phyloP scores from a whole-genome alignment of 2,329 filamentous ascomycete genomes.

The Nigrospora osmanthi region DNA sequence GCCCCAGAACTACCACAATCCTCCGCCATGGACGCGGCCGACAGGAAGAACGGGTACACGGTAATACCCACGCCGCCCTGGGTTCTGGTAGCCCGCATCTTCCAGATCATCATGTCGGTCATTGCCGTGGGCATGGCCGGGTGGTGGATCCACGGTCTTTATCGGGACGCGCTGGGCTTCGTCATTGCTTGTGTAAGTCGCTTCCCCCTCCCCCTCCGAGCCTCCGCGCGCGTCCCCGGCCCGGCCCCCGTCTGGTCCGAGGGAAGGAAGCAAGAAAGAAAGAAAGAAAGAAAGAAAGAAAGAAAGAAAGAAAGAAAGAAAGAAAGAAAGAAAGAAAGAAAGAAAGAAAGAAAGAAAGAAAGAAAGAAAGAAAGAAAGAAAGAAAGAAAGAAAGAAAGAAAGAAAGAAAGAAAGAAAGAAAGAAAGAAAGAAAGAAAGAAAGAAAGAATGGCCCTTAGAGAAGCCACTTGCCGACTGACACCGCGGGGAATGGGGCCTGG shows the following conservation, averaged over 20 bases:
- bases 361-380: too few species aligned
- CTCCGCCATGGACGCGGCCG: conserved; percentile 4
- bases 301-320: too few species aligned
- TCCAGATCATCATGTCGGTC: conserved; percentile 33
- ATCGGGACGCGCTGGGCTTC: conserved; percentile 30
- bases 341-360: too few species aligned
- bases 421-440: too few species aligned
- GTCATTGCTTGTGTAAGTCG: conserved; percentile 29
- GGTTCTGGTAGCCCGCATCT: conserved; percentile 30
- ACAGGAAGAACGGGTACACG: conserved; percentile 13
- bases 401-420: too few species aligned
- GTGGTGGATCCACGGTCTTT: conserved; percentile 29
- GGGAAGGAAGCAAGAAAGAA: neutral
- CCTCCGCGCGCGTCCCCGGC: too few species aligned
- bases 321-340: too few species aligned
- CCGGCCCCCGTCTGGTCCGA: too few species aligned
- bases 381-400: too few species aligned
- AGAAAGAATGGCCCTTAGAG: too few species aligned
- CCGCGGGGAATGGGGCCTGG: neutral
- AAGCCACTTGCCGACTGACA: neutral
- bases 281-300: too few species aligned
- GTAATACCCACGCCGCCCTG: conserved; percentile 34
- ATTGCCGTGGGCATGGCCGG: conserved; percentile 34
- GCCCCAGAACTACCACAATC: neutral
- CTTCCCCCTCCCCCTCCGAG: neutral